Conservation (phyloP, 805 yeast genomes). For the Saturnispora hagleri region DNA sequence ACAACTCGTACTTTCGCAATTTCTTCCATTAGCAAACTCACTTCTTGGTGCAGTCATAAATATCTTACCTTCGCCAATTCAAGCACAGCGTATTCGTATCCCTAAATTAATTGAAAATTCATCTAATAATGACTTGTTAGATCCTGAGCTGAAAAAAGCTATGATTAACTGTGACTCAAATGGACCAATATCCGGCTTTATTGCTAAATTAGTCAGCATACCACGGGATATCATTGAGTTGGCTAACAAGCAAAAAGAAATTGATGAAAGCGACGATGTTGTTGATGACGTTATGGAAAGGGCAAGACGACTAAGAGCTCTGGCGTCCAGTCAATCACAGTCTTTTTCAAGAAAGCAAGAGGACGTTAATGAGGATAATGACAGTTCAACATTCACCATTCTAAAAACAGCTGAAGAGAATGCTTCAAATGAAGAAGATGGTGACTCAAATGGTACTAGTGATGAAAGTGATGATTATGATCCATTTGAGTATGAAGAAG, state of each 20-base stretch:
- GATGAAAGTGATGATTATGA: slow-evolving; percentile 14
- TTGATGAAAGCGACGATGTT: slow-evolving; percentile 1
- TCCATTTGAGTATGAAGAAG: slow-evolving; percentile 7
- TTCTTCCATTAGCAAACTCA: slow-evolving; percentile 90
- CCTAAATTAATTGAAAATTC: slow-evolving; percentile 56
- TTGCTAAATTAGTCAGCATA: slow-evolving; percentile 81
- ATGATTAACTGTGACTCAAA: slow-evolving; percentile 60
- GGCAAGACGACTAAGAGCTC: slow-evolving; percentile 29
- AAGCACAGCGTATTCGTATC: slow-evolving; percentile 66
- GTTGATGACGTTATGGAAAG: slow-evolving; percentile 54
- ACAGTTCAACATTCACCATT: not conserved
- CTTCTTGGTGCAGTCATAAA: slow-evolving; percentile 78
- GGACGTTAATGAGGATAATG: slow-evolving; percentile 22
- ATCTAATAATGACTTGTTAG: slow-evolving; percentile 41
- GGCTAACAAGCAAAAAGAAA: slow-evolving; percentile 23
- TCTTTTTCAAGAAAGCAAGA: slow-evolving; percentile 31
- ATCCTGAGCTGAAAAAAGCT: slow-evolving; percentile 38
- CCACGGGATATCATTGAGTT: slow-evolving; percentile 64
- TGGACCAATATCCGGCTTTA: slow-evolving; percentile 66
- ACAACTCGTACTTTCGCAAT: slow-evolving; percentile 70
- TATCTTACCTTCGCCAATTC: slow-evolving; percentile 71
- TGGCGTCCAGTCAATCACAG: slow-evolving; percentile 4
- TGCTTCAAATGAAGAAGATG: slow-evolving; percentile 25
- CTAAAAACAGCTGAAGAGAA: slow-evolving; percentile 31
- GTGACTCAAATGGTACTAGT: slow-evolving; percentile 4